These are phyloP conservation scores for Epichloe festucae DNA, from an alignment of 2,329 filamentous ascomycete species.

Conservation along the genomic window DNA sequence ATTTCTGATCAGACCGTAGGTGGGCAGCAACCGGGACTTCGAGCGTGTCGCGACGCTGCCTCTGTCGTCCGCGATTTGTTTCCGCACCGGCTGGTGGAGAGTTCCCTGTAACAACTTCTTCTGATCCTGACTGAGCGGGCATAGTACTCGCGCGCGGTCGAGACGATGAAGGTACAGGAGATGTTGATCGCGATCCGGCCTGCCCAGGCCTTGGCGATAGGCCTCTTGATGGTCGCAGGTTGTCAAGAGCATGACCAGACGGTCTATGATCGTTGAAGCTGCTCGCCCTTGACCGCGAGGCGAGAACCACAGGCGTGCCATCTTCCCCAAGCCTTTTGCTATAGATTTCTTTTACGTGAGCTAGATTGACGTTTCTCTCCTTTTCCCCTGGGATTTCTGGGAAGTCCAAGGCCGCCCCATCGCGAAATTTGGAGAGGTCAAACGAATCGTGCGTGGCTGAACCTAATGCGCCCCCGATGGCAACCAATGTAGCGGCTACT, in stretches of 20 bases:
- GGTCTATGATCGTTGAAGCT: constrained; percentile 19
- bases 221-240: background rate
- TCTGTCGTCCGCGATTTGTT: constrained; percentile 3
- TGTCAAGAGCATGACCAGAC: constrained; percentile 2
- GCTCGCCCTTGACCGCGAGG: constrained; percentile 20
- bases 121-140: background rate
- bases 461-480: constrained; percentile 31
- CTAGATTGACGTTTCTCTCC: constrained; percentile 14
- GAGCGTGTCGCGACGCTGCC: constrained; percentile 7
- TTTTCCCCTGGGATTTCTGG: constrained; percentile 43
- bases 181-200: background rate
- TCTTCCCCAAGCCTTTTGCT: constrained; percentile 20
- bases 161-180: constrained; percentile 1
- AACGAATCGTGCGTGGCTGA: constrained; percentile 33
- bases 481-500: constrained; percentile 29
- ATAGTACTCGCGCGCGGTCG: constrained; percentile 6
- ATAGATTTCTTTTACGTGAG: constrained; percentile 26
- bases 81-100: background rate
- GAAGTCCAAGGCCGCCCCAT: constrained; percentile 33
- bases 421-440: constrained; percentile 35
- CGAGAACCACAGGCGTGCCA: constrained; percentile 16
- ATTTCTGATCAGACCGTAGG: background rate
- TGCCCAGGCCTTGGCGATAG: constrained; percentile 1
- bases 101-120: background rate
- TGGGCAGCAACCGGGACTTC: constrained; percentile 6